These are phyloP conservation scores for Cercospora citrullina DNA, from an alignment of 2,329 filamentous ascomycete species.

Conservation along the genomic window DNA sequence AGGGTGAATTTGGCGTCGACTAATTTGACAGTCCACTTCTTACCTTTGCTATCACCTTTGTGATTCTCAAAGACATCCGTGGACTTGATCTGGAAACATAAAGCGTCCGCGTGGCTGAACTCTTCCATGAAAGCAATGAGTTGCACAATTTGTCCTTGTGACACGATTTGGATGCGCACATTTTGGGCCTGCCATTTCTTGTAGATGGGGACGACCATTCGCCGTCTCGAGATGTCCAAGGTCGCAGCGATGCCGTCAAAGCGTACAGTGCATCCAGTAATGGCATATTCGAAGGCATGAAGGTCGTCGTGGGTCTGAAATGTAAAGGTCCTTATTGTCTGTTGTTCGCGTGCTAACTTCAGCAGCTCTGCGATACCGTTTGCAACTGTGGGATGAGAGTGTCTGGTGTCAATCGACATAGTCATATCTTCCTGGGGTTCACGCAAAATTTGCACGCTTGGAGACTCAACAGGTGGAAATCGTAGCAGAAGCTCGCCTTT, in stretches of 20 bases:
- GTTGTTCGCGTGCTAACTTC: constrained; percentile 54
- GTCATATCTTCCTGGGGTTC: constrained; percentile 76
- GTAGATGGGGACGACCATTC: constrained; percentile 86
- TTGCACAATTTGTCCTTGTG: constrained; percentile 73
- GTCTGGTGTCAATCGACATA: constrained; percentile 61
- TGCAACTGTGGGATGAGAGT: constrained; percentile 46
- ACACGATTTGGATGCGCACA: constrained; percentile 76
- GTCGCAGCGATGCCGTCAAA: constrained; percentile 59
- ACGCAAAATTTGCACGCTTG: constrained; percentile 66
- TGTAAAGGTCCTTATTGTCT: constrained; percentile 68
- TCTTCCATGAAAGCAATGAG: constrained; percentile 85
- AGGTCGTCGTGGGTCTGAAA: constrained; percentile 56
- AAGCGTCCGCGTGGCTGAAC: constrained; percentile 80
- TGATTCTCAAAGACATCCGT: constrained; percentile 76
- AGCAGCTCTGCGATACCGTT: constrained; percentile 65
- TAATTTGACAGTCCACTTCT: constrained; percentile 72
- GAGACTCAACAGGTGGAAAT: constrained; percentile 46
- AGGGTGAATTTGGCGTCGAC: constrained; percentile 90
- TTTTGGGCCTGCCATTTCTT: constrained; percentile 89
- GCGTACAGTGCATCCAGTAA: constrained; percentile 75
- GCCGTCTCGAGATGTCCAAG: constrained; percentile 72
- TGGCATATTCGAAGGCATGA: constrained; percentile 73
- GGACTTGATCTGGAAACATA: constrained; percentile 83
- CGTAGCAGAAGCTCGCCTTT: constrained; percentile 51
- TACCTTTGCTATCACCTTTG: constrained; percentile 43